Evolutionary conservation across 1,139 yeast genomes (phyloP), one percentile per base, ranked within the genome.

Genomic region (Taphrina populina): DNA sequence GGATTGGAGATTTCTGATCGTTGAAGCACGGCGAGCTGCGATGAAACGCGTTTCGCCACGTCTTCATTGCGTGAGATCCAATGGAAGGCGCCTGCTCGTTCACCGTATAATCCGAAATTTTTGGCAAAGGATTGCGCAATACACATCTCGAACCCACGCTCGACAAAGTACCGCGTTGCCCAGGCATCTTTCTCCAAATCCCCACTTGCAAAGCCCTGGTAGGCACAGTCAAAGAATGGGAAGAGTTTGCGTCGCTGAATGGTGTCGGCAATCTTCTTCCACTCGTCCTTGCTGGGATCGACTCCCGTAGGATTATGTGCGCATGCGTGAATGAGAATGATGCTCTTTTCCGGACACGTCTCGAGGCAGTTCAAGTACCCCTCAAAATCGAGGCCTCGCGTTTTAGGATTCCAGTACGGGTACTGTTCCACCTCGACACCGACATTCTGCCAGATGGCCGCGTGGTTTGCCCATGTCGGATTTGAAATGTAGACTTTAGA

Each of bases 391-490:
- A 87, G 75, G 4, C 81, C 74, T 66, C 83, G 83, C 58, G 81
- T 77, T 37, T 74, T 76, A 52, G 76, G 73, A 67, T 86, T 76
- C 87, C 90, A 87, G 74, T 87, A 87, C 20, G 96, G 94, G 69
- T 92, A 92, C 39, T 62, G 63, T 44, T 75, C 71, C 46, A 75
- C 81, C 46, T 82, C 81, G 61, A 76, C 72, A 57, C 84, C 75
- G 3, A 90, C 95, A 59, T 79, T 76, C 63, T 77, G 75, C 70
- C 88, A 92, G 64, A 92, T 86, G 68, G 83, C 87, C 69, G 78
- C 76, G 73, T 92, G 98, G 75, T 92, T 92, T 55, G 94, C 95
- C 98, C 98, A 92, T 20, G 98, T 90, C 60, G 98, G 98, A 62
- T 80, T 76, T 10, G 96, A 85, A 58, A 90, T 71, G 71, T 88